Evolutionary conservation across 139 green algal species (phyloP).

Genomic region (Chlamydomonas sphaeroides): DNA sequence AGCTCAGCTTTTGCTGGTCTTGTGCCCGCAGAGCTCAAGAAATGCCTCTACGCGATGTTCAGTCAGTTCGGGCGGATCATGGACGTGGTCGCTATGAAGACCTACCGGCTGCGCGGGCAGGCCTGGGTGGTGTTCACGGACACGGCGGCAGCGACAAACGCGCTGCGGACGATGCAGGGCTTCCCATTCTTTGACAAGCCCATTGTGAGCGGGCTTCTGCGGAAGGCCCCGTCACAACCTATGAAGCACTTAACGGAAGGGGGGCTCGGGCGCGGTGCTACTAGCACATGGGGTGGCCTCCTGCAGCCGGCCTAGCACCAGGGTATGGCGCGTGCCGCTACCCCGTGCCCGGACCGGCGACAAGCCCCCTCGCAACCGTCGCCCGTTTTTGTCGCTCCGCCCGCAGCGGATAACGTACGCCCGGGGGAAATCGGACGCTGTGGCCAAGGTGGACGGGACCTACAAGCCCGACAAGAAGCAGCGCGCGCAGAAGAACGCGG

Average conservation of each 20-base stretch:
- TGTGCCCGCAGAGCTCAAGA: slow-evolving; percentile 88
- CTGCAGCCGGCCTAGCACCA: too few species aligned
- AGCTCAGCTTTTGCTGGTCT: not conserved
- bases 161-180: slow-evolving; percentile 90
- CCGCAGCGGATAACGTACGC: slow-evolving; percentile 87
- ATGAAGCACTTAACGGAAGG: too few species aligned
- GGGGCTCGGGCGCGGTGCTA: too few species aligned
- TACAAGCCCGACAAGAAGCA: slow-evolving; percentile 80
- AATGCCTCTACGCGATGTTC: slow-evolving; percentile 94
- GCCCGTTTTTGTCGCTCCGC: too few species aligned
- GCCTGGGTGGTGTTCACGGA: slow-evolving; percentile 97
- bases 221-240: too few species aligned
- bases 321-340: too few species aligned
- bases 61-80: slow-evolving; percentile 96
- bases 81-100: slow-evolving; percentile 92
- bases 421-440: slow-evolving; percentile 90
- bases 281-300: too few species aligned
- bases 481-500: slow-evolving; percentile 64
- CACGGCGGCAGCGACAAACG: slow-evolving; percentile 81
- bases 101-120: slow-evolving; percentile 89
- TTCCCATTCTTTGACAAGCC: slow-evolving; percentile 99
- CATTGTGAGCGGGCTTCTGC: slow-evolving; percentile 74
- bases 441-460: slow-evolving; percentile 87
- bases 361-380: too few species aligned
- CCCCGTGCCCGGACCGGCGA: too few species aligned